Conservation (phyloP, 352 stramenopile species). For the Phytophthora ramorum region DNA sequence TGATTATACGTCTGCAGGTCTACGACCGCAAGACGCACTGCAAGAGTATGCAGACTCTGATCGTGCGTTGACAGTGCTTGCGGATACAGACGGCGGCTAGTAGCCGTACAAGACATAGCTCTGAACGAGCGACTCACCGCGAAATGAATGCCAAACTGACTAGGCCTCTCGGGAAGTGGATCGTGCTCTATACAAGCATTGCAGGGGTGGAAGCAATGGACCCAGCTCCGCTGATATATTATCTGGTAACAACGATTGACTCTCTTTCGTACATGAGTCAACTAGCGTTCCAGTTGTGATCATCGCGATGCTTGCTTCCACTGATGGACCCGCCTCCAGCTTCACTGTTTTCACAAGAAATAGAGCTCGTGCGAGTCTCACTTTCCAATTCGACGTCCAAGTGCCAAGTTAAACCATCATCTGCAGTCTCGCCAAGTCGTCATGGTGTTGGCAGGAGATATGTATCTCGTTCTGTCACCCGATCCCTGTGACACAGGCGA, state of each 20-base stretch:
- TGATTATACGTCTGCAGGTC: slow-evolving; percentile 24
- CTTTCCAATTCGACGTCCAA: slow-evolving; percentile 20
- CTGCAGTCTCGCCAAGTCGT: not conserved
- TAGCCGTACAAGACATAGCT: not conserved
- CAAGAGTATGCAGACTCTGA: slow-evolving; percentile 39
- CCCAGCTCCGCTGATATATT: slow-evolving; percentile 7
- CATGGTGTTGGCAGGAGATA: slow-evolving; percentile 30
- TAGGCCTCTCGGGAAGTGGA: slow-evolving; percentile 1
- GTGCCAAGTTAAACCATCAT: not conserved
- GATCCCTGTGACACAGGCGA: slow-evolving; percentile 28
- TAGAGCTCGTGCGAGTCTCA: slow-evolving; percentile 8
- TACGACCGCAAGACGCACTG: slow-evolving; percentile 25
- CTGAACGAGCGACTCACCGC: not conserved
- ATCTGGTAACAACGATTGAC: slow-evolving; percentile 1
- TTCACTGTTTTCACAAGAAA: not conserved
- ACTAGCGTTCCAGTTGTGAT: slow-evolving; percentile 10
- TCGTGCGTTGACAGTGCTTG: slow-evolving; percentile 51
- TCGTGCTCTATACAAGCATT: slow-evolving; percentile 1
- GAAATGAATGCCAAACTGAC: no score
- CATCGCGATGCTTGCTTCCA: not conserved
- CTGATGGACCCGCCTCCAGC: not conserved
- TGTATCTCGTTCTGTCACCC: slow-evolving; percentile 35
- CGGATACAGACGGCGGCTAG: no score
- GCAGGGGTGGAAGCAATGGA: not conserved
- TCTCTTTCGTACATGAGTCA: not conserved